These are phyloP conservation scores for Malassezia sympodialis DNA, from an alignment of 1,284 basidiomycete species.

Conservation along the genomic window DNA sequence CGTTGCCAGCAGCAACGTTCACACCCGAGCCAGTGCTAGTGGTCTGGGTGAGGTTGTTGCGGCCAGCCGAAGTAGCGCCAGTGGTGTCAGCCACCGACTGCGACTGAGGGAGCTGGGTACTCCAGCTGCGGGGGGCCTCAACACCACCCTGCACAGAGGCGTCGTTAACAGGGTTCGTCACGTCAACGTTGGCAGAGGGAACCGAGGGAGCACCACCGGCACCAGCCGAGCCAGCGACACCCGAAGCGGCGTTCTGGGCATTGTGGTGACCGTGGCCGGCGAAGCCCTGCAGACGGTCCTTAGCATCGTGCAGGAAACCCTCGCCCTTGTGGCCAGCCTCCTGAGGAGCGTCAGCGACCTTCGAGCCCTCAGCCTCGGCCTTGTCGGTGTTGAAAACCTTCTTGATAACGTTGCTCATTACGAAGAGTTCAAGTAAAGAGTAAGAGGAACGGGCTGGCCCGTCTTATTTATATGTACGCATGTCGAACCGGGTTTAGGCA, in stretches of 20 bases:
- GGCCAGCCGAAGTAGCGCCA: constrained; percentile 2
- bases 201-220: neutral
- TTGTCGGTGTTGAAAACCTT: constrained; percentile 22
- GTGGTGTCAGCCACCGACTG: constrained; percentile 4
- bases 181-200: neutral
- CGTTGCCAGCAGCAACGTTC: constrained; percentile 36
- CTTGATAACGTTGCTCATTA: constrained; percentile 21
- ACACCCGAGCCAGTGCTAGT: constrained; percentile 24
- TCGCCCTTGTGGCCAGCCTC: constrained; percentile 3
- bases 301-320: constrained; percentile 1
- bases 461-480: constrained; percentile 6
- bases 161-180: neutral
- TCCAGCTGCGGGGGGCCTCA: neutral
- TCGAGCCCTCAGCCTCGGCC: constrained; percentile 1
- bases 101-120: neutral
- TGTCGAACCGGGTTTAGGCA: constrained; percentile 1
- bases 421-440: neutral
- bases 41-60: constrained; percentile 15
- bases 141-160: neutral
- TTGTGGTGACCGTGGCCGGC: neutral
- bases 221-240: neutral
- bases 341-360: neutral
- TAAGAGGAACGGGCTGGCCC: neutral
- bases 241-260: neutral
- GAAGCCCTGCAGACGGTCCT: constrained; percentile 1